Base-by-base conservation (phyloP, 306 rosid genomes). In the Cicer chorassanicum region DNA sequence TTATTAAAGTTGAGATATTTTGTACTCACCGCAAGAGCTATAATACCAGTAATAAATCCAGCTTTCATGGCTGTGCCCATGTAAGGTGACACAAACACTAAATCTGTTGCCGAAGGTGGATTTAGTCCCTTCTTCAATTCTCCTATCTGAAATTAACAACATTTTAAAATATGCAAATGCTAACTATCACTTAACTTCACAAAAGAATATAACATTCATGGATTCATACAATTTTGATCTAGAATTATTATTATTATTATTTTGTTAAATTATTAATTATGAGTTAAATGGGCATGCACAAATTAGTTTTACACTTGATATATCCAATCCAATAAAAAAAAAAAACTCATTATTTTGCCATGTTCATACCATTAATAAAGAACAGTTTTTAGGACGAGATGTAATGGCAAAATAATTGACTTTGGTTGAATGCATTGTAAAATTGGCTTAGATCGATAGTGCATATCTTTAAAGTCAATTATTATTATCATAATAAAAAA, bases 1-100 rank as follows among this genome's bases (percentile, higher is more conserved):
- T 29, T 29, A 4, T 29, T 29, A 29, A 29, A 67, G 6, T 34
- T 34, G 19, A 57, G 8, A 9, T 8, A 51, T 51, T 15, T 10
- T 7, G 42, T 24, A 74, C 88, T 80, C 46, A 92, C 97, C 6
- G 98, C 96, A 3, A 92, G 92, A 7, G 96, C 89, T n/a, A 92
- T 77, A 49, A 92, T 56, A 19, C 94, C 94, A 2, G 87, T 86
- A 77, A 92, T 9, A 53, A 88, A 13, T 19, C 98, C 98, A 49
- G 96, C 79, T 81, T 88, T 92, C 40, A 92, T 73, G 24, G 92
- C 92, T 0, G 60, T 41, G 8, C 73, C 54, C 65, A 92, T 15
- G 53, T 92, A 87, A 21, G 98, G 96, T 1, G 93, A 80, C 81
- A 78, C 88, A n/a, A 92, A 84, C 50, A 90, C 84, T 46, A 92